Conservation (phyloP, 2,329 filamentous ascomycete species). For the Geoglossum cookeanum region DNA sequence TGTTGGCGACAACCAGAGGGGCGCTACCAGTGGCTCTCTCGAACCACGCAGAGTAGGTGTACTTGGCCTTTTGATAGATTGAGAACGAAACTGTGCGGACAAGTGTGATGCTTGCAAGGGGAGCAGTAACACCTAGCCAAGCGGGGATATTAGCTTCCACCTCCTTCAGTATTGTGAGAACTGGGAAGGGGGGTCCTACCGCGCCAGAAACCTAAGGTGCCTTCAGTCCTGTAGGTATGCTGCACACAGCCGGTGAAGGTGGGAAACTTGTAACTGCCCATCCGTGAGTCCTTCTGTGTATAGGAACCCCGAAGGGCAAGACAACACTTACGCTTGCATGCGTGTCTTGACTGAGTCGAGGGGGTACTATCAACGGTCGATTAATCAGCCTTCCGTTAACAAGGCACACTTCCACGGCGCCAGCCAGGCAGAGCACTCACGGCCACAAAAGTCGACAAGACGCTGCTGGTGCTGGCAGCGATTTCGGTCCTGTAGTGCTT, state of each 20-base stretch:
- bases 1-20: constrained; percentile 54
- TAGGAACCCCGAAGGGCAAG: not conserved
- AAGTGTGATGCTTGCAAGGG: constrained; percentile 60
- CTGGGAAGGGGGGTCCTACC: constrained; percentile 33
- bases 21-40: constrained; percentile 45
- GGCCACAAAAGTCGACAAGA: constrained; percentile 60
- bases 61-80: constrained; percentile 61
- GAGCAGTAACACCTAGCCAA: constrained; percentile 48
- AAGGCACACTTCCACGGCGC: not conserved
- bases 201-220: constrained; percentile 59
- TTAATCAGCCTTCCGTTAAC: not conserved
- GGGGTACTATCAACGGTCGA: constrained; percentile 37
- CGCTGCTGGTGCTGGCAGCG: constrained; percentile 55
- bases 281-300: not conserved
- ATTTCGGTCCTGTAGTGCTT: constrained; percentile 69
- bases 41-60: constrained; percentile 52
- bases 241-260: constrained; percentile 56
- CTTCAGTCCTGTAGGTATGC: constrained; percentile 58
- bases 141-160: constrained; percentile 7
- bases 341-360: constrained; percentile 80
- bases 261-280: constrained; percentile 44
- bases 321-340: constrained; percentile 46
- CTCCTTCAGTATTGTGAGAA: constrained; percentile 4
- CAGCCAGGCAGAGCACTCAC: constrained; percentile 19
- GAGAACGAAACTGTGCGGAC: constrained; percentile 64